Evolutionary conservation across 2,329 filamentous ascomycete genomes (phyloP).

Genomic region (Metarhizium guizhouense): DNA sequence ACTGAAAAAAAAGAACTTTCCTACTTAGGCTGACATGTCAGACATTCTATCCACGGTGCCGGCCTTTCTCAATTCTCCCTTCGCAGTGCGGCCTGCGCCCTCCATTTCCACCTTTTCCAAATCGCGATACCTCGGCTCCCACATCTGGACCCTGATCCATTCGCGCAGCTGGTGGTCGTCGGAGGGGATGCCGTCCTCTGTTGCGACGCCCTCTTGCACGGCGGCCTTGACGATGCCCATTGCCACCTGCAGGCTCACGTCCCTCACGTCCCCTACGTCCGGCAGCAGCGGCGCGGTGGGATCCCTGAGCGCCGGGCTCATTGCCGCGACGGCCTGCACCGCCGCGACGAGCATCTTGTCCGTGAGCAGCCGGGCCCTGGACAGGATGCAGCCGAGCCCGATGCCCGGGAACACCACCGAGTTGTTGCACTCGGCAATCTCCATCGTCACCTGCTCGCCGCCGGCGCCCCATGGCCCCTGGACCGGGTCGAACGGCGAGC

Average conservation of each 20-base stretch:
- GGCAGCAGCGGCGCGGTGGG: constrained; percentile 60
- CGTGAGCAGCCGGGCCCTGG: constrained; percentile 55
- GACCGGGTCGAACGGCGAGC: constrained; percentile 72
- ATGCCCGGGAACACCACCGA: constrained; percentile 80
- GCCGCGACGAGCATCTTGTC: constrained; percentile 78
- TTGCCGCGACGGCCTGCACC: constrained; percentile 59
- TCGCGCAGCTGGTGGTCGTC: constrained; percentile 48
- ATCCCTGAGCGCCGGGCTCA: constrained; percentile 61
- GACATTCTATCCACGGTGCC: constrained; percentile 17
- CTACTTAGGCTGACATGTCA: not conserved
- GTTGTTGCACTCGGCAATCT: constrained; percentile 78
- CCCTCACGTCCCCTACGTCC: constrained; percentile 63
- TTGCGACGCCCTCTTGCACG: constrained; percentile 58
- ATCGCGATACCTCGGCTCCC: constrained; percentile 60
- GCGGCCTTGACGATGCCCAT: constrained; percentile 65
- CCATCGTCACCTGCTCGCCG: constrained; percentile 34
- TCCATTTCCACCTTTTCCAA: constrained; percentile 46
- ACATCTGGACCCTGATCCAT: constrained; percentile 76
- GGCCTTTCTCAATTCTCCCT: constrained; percentile 21
- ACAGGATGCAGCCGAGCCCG: constrained; percentile 69
- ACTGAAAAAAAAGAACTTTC: too few relatives aligned
- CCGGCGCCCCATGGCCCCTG: constrained; percentile 44
- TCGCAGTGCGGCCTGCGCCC: constrained; percentile 48
- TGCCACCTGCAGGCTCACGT: constrained; percentile 71
- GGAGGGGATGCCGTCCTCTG: constrained; percentile 54